Conservation (phyloP, 1,284 basidiomycete genomes). For the Neonothopanus nambi region DNA sequence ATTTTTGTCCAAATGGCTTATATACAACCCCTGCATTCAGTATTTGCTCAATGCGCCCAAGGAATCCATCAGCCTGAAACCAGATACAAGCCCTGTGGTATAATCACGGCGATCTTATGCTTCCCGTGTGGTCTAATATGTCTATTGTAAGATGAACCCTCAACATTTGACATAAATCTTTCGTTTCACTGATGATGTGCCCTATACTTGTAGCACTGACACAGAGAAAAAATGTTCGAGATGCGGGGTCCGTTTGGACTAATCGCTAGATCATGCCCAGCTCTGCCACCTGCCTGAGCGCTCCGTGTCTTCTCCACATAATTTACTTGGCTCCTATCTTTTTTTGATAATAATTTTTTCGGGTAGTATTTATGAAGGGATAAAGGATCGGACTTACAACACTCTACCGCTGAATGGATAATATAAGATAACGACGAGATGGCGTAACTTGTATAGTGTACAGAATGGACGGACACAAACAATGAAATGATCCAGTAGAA, state of each 20-base stretch:
- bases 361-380: too few species aligned
- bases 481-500: too few species aligned
- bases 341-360: too few species aligned
- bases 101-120: slow-evolving; percentile 34
- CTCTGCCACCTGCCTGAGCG: too few species aligned
- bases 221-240: slow-evolving; percentile 29
- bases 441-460: background rate
- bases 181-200: background rate
- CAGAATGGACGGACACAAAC: too few species aligned
- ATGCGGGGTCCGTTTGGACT: background rate
- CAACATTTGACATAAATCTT: too few species aligned
- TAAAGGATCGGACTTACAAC: too few species aligned
- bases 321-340: too few species aligned
- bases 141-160: slow-evolving; percentile 26
- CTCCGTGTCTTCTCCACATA: too few species aligned
- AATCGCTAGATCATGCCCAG: too few species aligned
- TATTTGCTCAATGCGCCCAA: slow-evolving; percentile 33
- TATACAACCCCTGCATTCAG: slow-evolving; percentile 23
- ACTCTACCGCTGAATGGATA: background rate
- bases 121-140: slow-evolving; percentile 36
- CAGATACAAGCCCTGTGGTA: slow-evolving; percentile 35
- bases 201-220: slow-evolving; percentile 26
- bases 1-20: too few species aligned
- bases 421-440: background rate
- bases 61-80: slow-evolving; percentile 31